phyloP scores from a whole-genome alignment of 2,329 filamentous ascomycete genomes.

The Proliferodiscus dingleyae region DNA sequence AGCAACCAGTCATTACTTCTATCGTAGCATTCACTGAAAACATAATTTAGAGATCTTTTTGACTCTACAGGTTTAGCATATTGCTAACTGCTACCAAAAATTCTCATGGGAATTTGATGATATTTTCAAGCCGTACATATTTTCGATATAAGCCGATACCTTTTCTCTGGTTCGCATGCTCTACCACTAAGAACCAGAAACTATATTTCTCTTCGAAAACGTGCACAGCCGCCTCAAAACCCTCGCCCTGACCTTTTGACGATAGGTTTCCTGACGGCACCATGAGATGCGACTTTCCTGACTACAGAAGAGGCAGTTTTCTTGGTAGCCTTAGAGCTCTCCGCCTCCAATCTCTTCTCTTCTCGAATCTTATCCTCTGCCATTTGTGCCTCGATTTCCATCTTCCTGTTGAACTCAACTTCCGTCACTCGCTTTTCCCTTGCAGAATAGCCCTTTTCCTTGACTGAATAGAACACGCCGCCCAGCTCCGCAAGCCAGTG shows the following conservation, averaged over 20 bases:
- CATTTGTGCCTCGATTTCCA: conserved; percentile 93
- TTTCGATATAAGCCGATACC: not conserved
- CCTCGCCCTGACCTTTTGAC: conserved; percentile 52
- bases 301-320: conserved; percentile 36
- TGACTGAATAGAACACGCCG: conserved; percentile 94
- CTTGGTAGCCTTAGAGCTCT: conserved; percentile 43
- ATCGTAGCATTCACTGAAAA: too few relatives aligned
- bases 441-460: conserved; percentile 92
- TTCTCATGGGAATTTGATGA: too few relatives aligned
- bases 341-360: conserved; percentile 49
- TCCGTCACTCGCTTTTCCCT: conserved; percentile 83
- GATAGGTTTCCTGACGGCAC: conserved; percentile 57
- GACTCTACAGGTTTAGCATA: too few relatives aligned
- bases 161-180: too few relatives aligned
- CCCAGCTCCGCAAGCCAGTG: conserved; percentile 96
- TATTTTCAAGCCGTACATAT: not conserved
- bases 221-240: conserved; percentile 9
- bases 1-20: too few relatives aligned
- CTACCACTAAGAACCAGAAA: too few relatives aligned
- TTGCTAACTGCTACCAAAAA: too few relatives aligned
- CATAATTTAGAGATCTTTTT: too few relatives aligned
- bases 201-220: too few relatives aligned
- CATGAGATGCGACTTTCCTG: conserved; percentile 58
- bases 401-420: conserved; percentile 84
- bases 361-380: conserved; percentile 73